A percentile compares a stretch with the other conserved stretches of the same genome.
Evolutionary conservation across 2,329 filamentous ascomycete species (phyloP).

Genomic region (Talaromyces sp.): DNA sequence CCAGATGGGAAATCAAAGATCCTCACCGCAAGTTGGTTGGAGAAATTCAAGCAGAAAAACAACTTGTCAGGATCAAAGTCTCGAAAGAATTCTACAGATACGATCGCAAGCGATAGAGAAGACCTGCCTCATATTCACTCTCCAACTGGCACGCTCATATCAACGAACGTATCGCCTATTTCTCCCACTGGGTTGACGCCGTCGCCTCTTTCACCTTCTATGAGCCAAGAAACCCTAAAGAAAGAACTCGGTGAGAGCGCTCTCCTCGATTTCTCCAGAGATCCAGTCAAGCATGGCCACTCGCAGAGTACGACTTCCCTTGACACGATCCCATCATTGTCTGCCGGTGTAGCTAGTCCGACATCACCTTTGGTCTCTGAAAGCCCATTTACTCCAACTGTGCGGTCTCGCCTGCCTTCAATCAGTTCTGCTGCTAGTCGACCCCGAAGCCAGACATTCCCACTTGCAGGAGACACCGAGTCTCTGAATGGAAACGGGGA

Average conservation of each 20-base stretch:
- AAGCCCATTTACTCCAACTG: conserved; percentile 61
- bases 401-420: conserved; percentile 49
- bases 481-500: conserved; percentile 45
- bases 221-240: conserved; percentile 67
- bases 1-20: conserved; percentile 68
- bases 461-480: conserved; percentile 54
- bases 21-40: conserved; percentile 75
- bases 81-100: conserved; percentile 49
- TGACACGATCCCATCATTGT: conserved; percentile 65
- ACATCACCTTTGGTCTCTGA: conserved; percentile 77
- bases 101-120: conserved; percentile 64
- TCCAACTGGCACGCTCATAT: conserved; percentile 57
- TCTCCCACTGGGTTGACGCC: conserved; percentile 65
- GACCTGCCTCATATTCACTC: conserved; percentile 56
- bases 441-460: conserved; percentile 84
- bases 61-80: conserved; percentile 55
- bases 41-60: conserved; percentile 94
- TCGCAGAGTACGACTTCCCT: conserved; percentile 66
- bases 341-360: conserved; percentile 68
- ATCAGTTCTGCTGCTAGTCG: conserved; percentile 60
- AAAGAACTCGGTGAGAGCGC: conserved; percentile 52
- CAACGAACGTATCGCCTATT: conserved; percentile 65
- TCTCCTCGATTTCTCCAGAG: conserved; percentile 59
- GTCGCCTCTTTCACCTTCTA: conserved; percentile 67
- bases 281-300: conserved; percentile 59